These are phyloP conservation scores for Pseudogymnoascus sp. DNA, from an alignment of 2,329 filamentous ascomycete species.

Conservation along the genomic window DNA sequence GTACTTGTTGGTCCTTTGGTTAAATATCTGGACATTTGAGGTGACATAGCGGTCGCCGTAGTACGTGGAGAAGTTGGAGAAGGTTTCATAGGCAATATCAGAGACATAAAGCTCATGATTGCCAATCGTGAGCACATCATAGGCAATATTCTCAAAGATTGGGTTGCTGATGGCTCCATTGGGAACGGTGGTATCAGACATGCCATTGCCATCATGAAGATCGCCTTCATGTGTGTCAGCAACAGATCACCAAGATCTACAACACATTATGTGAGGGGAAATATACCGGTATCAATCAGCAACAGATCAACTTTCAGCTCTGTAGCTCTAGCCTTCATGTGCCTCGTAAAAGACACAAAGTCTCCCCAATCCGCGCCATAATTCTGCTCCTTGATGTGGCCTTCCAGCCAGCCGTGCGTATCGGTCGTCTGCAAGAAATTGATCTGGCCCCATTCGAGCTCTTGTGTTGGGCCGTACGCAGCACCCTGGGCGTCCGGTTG, in stretches of 20 bases:
- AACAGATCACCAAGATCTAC: neutral
- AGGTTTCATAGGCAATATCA: slow-evolving; percentile 71
- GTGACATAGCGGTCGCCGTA: slow-evolving; percentile 76
- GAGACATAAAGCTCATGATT: slow-evolving; percentile 93
- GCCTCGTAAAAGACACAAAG: slow-evolving; percentile 85
- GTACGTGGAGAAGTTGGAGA: slow-evolving; percentile 70
- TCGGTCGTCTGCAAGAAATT: slow-evolving; percentile 98
- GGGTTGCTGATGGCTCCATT: slow-evolving; percentile 85
- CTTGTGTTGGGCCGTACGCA: slow-evolving; percentile 46
- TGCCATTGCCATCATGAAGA: slow-evolving; percentile 84
- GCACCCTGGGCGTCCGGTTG: slow-evolving; percentile 39
- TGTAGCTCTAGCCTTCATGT: slow-evolving; percentile 73
- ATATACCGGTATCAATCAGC: slow-evolving; percentile 67
- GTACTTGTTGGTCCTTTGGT: slow-evolving; percentile 47
- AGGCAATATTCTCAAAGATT: slow-evolving; percentile 72
- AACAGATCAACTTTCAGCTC: slow-evolving; percentile 72
- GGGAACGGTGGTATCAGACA: slow-evolving; percentile 83
- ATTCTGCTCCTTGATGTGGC: slow-evolving; percentile 85
- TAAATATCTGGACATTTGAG: slow-evolving; percentile 82
- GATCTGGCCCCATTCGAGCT: slow-evolving; percentile 84
- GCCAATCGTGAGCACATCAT: slow-evolving; percentile 79
- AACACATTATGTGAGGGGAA: neutral
- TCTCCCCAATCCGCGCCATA: slow-evolving; percentile 98
- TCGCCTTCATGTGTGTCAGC: slow-evolving; percentile 48
- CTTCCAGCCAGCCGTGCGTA: slow-evolving; percentile 91